These are phyloP conservation scores for Dactylellina sp. DNA, from an alignment of 2,329 filamentous ascomycete genomes.

Conservation along the genomic window DNA sequence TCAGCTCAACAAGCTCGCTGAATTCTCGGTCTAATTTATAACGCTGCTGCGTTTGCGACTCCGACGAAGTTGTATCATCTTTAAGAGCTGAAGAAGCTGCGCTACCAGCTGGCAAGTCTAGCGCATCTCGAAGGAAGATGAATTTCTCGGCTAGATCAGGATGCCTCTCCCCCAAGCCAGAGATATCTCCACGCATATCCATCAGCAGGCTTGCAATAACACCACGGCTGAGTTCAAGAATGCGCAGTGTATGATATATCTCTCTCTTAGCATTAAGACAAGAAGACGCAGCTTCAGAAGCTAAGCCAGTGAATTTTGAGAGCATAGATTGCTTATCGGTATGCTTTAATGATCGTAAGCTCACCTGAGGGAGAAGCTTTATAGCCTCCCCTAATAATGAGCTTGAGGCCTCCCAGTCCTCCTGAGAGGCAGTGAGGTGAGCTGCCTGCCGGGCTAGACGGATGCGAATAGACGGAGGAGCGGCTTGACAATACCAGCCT, in stretches of 20 bases:
- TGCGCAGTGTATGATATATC: conserved; percentile 11
- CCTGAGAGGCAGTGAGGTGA: not conserved
- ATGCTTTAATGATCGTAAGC: conserved; percentile 11
- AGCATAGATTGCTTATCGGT: conserved; percentile 36
- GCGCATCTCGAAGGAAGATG: conserved; percentile 38
- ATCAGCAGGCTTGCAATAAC: conserved; percentile 59
- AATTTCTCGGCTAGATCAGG: conserved; percentile 52
- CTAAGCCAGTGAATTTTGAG: conserved; percentile 13
- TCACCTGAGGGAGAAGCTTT: conserved; percentile 26
- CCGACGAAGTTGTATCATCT: not conserved
- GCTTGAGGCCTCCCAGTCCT: conserved; percentile 15
- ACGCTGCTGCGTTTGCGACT: not conserved
- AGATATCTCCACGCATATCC: conserved; percentile 58
- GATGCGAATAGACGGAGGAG: conserved; percentile 5
- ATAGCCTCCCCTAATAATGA: conserved; percentile 28
- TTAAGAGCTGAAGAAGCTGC: conserved; percentile 1
- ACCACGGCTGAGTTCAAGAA: conserved; percentile 61
- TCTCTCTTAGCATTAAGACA: conserved; percentile 7
- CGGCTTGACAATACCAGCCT: not conserved
- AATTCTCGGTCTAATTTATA: conserved; percentile 11
- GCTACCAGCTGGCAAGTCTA: conserved; percentile 26
- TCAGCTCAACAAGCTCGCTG: conserved; percentile 10
- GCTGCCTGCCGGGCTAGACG: not conserved
- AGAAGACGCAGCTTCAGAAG: conserved; percentile 14
- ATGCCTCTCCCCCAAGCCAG: conserved; percentile 12